Conservation (phyloP, 106 monocot genomes). For the Apostasia shenzhenica region DNA sequence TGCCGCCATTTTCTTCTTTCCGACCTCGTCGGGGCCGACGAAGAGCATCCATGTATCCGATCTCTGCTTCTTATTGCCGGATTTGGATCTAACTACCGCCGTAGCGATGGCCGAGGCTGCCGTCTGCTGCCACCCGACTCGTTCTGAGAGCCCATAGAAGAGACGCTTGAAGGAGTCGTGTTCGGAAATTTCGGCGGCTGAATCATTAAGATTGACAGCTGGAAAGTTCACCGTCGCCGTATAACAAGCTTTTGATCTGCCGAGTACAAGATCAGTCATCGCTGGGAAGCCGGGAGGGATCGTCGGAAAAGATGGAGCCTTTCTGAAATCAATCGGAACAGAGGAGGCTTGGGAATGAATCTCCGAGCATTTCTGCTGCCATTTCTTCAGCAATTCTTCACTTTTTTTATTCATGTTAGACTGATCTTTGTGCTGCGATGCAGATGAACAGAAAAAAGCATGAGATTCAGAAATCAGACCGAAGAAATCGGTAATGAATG, state of each 20-base stretch:
- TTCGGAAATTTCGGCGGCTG: not conserved
- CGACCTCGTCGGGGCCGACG: constrained; percentile 55
- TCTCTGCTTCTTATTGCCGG: constrained; percentile 35
- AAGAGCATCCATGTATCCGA: constrained; percentile 68
- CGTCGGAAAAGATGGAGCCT: not conserved
- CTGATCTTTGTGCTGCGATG: no score
- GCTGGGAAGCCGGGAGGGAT: constrained; percentile 42
- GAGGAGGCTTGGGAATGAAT: constrained; percentile 13
- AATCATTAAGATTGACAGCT: no score
- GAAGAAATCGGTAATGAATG: no score
- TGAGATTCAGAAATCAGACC: no score
- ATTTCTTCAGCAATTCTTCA: constrained; percentile 42
- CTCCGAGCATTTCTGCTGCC: constrained; percentile 26
- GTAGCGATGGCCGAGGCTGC: constrained; percentile 59
- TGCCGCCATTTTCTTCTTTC: constrained; percentile 72
- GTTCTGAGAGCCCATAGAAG: constrained; percentile 53
- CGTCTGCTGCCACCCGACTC: constrained; percentile 65
- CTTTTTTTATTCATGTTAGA: no score
- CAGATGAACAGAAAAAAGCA: no score
- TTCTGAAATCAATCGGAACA: not conserved
- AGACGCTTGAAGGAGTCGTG: constrained; percentile 71
- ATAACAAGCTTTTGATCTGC: constrained; percentile 5
- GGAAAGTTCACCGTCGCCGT: not conserved
- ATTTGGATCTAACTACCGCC: constrained; percentile 41
- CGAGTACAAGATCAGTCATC: constrained; percentile 46